Evolutionary conservation across 805 yeast genomes (phyloP), one percentile per base, ranked within the genome.

Genomic region (Candida berthetii): DNA sequence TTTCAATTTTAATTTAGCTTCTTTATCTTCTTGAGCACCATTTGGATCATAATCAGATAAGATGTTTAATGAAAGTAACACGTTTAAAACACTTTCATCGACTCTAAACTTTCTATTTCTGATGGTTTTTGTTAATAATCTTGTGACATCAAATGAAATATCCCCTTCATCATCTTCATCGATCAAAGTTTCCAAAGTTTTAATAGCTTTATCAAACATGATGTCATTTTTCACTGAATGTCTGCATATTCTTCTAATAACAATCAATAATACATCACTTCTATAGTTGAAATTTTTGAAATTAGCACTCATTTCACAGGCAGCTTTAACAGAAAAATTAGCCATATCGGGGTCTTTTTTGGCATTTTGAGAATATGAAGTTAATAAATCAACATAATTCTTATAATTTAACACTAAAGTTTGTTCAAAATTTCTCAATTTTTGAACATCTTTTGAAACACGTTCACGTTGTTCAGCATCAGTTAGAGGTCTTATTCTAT

Each of bases 161-260:
- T 78, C 85, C 42, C 99, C 99, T 47, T 77, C 76, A 44, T 80
- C 84, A 61, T 91, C 99, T 18, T 83, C 91, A 45, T 70, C 65
- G 42, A 91, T 68, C n/a, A 88, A 56, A n/a, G 69, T 63, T 57
- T 83, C 91, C 28, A 93, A 57, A 2, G 84, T 76, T 34, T 78
- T 67, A 15, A 90, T 62, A 54, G 91, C 78, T 44, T 69, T 69
- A 24, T 65, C 64, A 57, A 80, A 88, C 1, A 77, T 53, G 5
- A 68, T 66, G 45, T 68, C 73, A 25, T 58, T 63, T 31, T 53
- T 48, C 8, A 64, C 50, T 40, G 68, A 67, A 5, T 87, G 87
- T 49, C 70, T 80, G 47, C 80, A 79, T 35, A 86, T 68, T 50
- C 93, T 72, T 53, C 86, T 79, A 20, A 85, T 71, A 2, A 89